A percentile compares a stretch with the other conserved stretches of the same genome.
Evolutionary conservation across 78 protist species (phyloP).

Genomic region (Cavenderia fasciculata): DNA sequence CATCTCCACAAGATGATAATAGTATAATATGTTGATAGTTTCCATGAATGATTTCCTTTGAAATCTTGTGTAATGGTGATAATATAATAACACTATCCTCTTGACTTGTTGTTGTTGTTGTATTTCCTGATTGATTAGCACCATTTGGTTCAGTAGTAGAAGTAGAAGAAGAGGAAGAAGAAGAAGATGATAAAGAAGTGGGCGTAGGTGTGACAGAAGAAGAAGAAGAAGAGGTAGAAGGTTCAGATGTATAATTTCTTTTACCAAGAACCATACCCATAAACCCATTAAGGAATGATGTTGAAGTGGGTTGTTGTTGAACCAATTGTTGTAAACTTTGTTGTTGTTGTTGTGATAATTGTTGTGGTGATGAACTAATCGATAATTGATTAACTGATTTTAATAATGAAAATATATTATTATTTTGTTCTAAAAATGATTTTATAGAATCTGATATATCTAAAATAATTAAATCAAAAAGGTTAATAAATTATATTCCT

Average conservation of each 20-base stretch:
- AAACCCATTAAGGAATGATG: slow-evolving; percentile 1
- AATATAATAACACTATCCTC: background rate
- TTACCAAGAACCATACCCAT: background rate
- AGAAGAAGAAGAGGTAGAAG: too few species aligned
- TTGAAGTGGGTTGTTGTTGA: slow-evolving; percentile 16
- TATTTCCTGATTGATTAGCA: background rate
- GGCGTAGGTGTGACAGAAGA: background rate
- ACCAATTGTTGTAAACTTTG: background rate
- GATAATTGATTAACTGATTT: too few species aligned
- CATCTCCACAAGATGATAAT: slow-evolving; percentile 57
- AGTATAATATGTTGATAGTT: slow-evolving; percentile 43
- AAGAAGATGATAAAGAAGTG: background rate
- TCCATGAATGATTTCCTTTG: slow-evolving; percentile 40
- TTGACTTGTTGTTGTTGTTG: background rate
- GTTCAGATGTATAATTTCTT: background rate
- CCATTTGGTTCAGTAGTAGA: slow-evolving; percentile 24
- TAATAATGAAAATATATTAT: slow-evolving; percentile 22
- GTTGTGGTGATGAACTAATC: too few species aligned
- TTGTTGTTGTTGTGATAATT: background rate
- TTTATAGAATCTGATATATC: background rate
- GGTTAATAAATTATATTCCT: background rate
- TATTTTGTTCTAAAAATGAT: background rate
- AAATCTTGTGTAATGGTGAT: slow-evolving; percentile 17
- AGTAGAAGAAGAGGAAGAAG: too few species aligned
- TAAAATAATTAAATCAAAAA: background rate